Evolutionary conservation across 2,329 filamentous ascomycete genomes (phyloP).

Genomic region (Grosmannia penicillata): DNA sequence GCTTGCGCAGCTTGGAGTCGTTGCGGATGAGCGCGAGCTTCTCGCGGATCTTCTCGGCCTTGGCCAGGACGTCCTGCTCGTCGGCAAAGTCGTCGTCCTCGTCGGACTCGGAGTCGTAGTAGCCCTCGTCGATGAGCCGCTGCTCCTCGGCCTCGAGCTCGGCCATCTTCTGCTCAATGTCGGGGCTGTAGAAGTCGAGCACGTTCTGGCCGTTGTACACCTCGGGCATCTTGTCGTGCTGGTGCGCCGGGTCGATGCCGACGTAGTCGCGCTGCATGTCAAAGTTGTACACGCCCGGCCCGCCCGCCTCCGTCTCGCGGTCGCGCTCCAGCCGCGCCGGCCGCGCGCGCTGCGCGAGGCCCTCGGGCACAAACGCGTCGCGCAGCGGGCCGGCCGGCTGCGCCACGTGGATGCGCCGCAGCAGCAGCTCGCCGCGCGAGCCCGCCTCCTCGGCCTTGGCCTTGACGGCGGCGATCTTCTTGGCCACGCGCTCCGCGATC

Average conservation of each 20-base stretch:
- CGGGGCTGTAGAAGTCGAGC: slow-evolving; percentile 91
- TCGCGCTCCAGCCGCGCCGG: slow-evolving; percentile 54
- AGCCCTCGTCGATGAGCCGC: slow-evolving; percentile 77
- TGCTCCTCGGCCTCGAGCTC: slow-evolving; percentile 94
- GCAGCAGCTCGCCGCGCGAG: slow-evolving; percentile 74
- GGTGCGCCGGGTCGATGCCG: slow-evolving; percentile 83
- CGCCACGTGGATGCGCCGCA: slow-evolving; percentile 94
- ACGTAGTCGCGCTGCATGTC: slow-evolving; percentile 82
- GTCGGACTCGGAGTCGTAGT: slow-evolving; percentile 79
- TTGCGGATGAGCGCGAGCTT: slow-evolving; percentile 88
- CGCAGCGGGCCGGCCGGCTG: slow-evolving; percentile 61
- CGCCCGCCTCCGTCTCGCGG: slow-evolving; percentile 80
- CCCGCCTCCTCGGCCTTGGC: slow-evolving; percentile 61
- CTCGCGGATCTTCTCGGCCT: slow-evolving; percentile 90
- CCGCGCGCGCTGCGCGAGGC: slow-evolving; percentile 59
- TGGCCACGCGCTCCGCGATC: slow-evolving; percentile 80
- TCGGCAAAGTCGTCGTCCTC: slow-evolving; percentile 65
- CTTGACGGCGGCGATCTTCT: slow-evolving; percentile 90
- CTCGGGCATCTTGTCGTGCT: slow-evolving; percentile 90
- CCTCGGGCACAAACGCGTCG: slow-evolving; percentile 81
- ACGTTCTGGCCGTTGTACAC: slow-evolving; percentile 93
- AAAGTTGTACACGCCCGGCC: slow-evolving; percentile 90
- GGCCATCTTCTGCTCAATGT: slow-evolving; percentile 85
- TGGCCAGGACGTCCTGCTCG: slow-evolving; percentile 73
- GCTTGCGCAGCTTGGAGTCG: slow-evolving; percentile 76